A percentile compares a stretch with the other conserved stretches of the same genome.
Conservation (phyloP, 2,329 filamentous ascomycete species). For the Lachnellula suecica region DNA sequence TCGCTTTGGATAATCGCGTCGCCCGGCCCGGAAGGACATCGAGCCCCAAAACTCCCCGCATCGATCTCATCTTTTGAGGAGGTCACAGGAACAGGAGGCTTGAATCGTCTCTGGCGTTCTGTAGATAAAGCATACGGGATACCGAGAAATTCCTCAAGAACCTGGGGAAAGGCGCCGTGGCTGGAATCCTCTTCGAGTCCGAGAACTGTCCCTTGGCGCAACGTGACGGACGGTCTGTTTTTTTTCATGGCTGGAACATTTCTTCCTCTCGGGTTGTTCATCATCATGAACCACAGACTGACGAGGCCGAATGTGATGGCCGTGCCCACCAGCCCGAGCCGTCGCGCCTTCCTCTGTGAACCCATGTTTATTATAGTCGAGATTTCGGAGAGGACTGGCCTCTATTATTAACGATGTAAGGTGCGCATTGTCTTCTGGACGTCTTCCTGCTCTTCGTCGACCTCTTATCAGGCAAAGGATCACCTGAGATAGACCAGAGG, state of each 20-base stretch:
- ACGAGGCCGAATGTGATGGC: conserved; percentile 21
- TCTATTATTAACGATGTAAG: too few species aligned
- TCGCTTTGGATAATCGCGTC: conserved; percentile 35
- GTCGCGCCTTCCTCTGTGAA: too few species aligned
- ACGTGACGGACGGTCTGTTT: conserved; percentile 15
- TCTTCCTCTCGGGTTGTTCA: background rate
- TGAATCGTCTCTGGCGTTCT: conserved; percentile 46
- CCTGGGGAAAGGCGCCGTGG: conserved; percentile 17
- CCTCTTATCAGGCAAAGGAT: too few species aligned
- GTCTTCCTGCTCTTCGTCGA: too few species aligned
- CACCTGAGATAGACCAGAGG: too few species aligned
- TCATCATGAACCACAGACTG: background rate
- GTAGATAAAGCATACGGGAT: conserved; percentile 50
- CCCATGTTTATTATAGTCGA: too few species aligned
- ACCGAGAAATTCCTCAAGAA: conserved; percentile 42
- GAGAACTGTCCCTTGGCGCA: conserved; percentile 28
- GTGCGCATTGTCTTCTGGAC: too few species aligned
- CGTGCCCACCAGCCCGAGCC: conserved; percentile 18
- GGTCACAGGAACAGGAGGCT: conserved; percentile 28
- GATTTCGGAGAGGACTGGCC: too few species aligned
- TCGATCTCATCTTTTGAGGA: conserved; percentile 31
- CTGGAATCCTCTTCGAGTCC: conserved; percentile 17
- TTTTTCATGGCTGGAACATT: background rate
- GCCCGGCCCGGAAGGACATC: conserved; percentile 24
- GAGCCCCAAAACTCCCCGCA: conserved; percentile 35